These are phyloP conservation scores for Exophiala viscosa DNA, from an alignment of 2,329 filamentous ascomycete genomes.

Conservation along the genomic window DNA sequence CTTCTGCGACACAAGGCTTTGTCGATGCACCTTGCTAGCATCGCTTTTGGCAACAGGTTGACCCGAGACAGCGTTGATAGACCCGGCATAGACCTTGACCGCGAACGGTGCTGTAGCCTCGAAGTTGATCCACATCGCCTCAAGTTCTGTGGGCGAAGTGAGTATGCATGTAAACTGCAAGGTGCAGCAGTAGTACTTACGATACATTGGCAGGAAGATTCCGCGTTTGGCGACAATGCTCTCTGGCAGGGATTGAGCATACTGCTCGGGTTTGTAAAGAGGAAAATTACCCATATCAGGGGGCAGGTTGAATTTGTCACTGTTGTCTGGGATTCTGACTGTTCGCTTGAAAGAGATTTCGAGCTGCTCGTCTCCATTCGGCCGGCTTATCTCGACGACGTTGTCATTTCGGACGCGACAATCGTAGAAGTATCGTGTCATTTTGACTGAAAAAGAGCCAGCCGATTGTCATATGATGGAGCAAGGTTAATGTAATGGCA, in stretches of 20 bases:
- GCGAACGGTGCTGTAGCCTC: not conserved
- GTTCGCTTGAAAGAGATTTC: not conserved
- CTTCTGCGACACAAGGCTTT: not conserved
- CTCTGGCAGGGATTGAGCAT: constrained; percentile 29
- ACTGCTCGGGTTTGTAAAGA: not conserved
- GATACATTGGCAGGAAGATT: constrained; percentile 47
- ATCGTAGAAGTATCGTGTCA: not conserved
- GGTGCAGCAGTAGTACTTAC: constrained; percentile 28
- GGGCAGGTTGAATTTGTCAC: not conserved
- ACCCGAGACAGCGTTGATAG: constrained; percentile 44
- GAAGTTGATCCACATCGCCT: not conserved
- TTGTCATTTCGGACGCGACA: not conserved
- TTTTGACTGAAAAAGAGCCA: not conserved
- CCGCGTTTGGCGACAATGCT: constrained; percentile 42
- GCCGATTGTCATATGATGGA: too few relatives aligned
- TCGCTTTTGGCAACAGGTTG: constrained; percentile 16
- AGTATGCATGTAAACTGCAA: constrained; percentile 12
- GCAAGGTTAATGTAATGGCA: too few relatives aligned
- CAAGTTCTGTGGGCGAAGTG: not conserved
- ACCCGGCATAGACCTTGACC: constrained; percentile 40
- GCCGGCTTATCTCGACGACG: not conserved
- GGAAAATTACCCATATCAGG: not conserved
- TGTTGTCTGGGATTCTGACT: not conserved
- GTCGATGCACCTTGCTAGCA: constrained; percentile 5
- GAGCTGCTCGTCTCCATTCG: not conserved